phyloP scores from a whole-genome alignment of 306 rosid species.

The Inga laurina region DNA sequence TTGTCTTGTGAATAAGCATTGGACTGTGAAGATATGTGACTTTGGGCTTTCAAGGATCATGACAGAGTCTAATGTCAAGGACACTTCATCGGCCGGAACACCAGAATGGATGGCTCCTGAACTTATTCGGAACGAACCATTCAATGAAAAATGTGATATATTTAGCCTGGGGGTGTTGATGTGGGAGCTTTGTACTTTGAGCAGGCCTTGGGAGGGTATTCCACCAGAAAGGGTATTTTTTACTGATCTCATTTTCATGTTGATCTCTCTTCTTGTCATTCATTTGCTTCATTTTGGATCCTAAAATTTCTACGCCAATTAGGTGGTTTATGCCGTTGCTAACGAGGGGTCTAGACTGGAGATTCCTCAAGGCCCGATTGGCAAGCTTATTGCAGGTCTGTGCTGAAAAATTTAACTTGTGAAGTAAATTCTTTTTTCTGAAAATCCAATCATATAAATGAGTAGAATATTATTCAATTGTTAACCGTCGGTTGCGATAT shows the following conservation, averaged over 20 bases:
- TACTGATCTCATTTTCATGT: background rate
- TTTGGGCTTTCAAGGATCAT: slow-evolving; percentile 92
- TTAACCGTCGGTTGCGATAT: too few species aligned
- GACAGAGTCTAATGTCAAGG: slow-evolving; percentile 60
- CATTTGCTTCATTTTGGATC: background rate
- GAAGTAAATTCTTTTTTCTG: background rate
- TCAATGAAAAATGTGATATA: slow-evolving; percentile 91
- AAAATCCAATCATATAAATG: background rate
- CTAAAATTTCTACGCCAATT: slow-evolving; percentile 30
- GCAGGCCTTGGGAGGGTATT: slow-evolving; percentile 91
- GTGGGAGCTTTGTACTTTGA: slow-evolving; percentile 97
- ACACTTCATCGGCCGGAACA: slow-evolving; percentile 89
- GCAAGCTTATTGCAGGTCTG: slow-evolving; percentile 83
- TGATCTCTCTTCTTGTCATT: background rate
- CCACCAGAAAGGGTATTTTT: slow-evolving; percentile 80
- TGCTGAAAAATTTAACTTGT: background rate
- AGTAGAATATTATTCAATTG: background rate
- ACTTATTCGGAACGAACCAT: slow-evolving; percentile 88
- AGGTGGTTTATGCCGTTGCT: slow-evolving; percentile 93
- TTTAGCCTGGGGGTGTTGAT: slow-evolving; percentile 93
- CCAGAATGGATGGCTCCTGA: slow-evolving; percentile 99
- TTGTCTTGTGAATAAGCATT: slow-evolving; percentile 94
- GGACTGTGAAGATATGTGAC: slow-evolving; percentile 93
- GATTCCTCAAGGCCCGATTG: slow-evolving; percentile 90
- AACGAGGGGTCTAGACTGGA: slow-evolving; percentile 85